Conservation (phyloP, 2,329 filamentous ascomycete genomes). For the Neofusicoccum laricinum region DNA sequence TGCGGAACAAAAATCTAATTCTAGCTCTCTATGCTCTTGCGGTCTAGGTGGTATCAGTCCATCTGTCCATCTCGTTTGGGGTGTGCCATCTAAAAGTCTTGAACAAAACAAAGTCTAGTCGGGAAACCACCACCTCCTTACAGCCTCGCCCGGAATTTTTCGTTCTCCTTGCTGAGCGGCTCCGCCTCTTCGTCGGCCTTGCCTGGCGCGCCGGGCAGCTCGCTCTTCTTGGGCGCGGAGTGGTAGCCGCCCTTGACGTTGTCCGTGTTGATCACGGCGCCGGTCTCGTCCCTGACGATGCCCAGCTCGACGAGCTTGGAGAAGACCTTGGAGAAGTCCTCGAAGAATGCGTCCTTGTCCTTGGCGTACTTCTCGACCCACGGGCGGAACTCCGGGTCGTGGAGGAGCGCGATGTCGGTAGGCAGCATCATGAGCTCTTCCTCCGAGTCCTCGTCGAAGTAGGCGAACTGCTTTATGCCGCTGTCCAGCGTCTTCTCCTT, state of each 20-base stretch:
- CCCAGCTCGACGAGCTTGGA: conserved; percentile 61
- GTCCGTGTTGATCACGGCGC: conserved; percentile 55
- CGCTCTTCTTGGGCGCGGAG: conserved; percentile 57
- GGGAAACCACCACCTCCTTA: conserved; percentile 22
- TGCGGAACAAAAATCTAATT: background rate
- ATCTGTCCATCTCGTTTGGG: background rate
- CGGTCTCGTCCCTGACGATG: conserved; percentile 54
- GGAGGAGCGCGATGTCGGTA: conserved; percentile 58
- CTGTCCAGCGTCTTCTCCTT: conserved; percentile 52
- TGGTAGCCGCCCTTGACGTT: conserved; percentile 57
- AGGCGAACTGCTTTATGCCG: conserved; percentile 57
- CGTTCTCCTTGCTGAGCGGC: conserved; percentile 40
- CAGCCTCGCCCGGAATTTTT: conserved; percentile 39
- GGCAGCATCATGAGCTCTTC: conserved; percentile 66
- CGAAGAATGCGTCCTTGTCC: conserved; percentile 62
- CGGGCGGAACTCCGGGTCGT: conserved; percentile 51
- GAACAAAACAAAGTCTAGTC: background rate
- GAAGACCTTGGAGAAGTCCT: conserved; percentile 58
- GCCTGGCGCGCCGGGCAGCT: conserved; percentile 31
- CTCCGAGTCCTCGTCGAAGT: conserved; percentile 56
- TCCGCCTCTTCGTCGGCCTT: conserved; percentile 41
- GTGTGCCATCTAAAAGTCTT: background rate
- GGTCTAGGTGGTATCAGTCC: conserved; percentile 13
- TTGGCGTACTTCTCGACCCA: conserved; percentile 60
- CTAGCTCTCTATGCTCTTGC: background rate